A percentile compares a stretch with the other conserved stretches of the same genome.
These are phyloP conservation scores for Annulohypoxylon bovei DNA, from an alignment of 495 filamentous ascomycete species.

Conservation along the genomic window DNA sequence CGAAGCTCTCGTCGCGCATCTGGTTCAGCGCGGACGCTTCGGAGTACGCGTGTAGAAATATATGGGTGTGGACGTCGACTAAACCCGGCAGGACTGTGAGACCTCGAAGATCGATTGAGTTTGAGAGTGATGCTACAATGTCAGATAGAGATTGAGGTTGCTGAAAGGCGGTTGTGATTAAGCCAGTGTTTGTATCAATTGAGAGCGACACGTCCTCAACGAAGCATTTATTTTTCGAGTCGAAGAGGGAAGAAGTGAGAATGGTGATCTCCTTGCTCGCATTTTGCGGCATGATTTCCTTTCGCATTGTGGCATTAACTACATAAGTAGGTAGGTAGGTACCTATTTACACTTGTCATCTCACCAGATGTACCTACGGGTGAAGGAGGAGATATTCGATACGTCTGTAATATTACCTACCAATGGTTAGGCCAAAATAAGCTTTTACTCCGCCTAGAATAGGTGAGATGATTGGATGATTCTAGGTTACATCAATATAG, in stretches of 20 bases:
- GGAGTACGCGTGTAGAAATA: constrained; percentile 61
- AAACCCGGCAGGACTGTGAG: constrained; percentile 60
- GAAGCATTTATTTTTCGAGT: constrained; percentile 58
- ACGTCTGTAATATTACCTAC: not conserved
- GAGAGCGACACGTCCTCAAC: constrained; percentile 53
- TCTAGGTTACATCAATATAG: too few species aligned
- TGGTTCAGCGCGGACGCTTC: constrained; percentile 55
- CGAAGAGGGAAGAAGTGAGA: constrained; percentile 60
- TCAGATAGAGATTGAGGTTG: constrained; percentile 37
- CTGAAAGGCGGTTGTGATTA: constrained; percentile 51
- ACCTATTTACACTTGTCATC: not conserved
- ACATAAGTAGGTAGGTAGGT: not conserved
- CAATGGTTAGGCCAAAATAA: not conserved
- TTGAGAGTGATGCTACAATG: constrained; percentile 6
- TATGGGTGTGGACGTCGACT: constrained; percentile 64
- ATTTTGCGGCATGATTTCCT: constrained; percentile 9
- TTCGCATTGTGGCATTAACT: not conserved
- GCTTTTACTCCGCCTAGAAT: not conserved
- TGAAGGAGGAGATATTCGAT: not conserved
- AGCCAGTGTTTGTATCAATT: constrained; percentile 50
- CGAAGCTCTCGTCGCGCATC: constrained; percentile 60
- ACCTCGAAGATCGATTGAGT: constrained; percentile 58
- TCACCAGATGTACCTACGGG: not conserved
- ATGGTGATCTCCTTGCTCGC: constrained; percentile 43
- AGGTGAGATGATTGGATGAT: not conserved